Evolutionary conservation across 2,329 filamentous ascomycete genomes (phyloP).

Genomic region (Volutella citrinella): DNA sequence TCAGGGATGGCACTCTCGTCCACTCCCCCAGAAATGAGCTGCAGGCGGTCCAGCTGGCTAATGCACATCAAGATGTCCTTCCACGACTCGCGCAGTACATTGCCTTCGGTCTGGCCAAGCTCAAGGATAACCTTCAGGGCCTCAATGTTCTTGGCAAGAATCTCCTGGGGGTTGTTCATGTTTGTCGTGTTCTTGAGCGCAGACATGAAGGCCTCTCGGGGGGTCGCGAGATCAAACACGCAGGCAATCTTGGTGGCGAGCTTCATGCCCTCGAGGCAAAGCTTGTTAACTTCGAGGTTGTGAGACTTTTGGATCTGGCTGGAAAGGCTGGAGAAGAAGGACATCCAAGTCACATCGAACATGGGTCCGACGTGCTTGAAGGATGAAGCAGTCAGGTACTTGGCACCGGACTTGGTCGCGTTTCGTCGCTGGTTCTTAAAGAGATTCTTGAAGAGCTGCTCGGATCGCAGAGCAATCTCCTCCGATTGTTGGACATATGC

Average conservation of each 20-base stretch:
- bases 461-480: conserved; percentile 72
- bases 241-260: conserved; percentile 91
- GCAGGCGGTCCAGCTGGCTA: conserved; percentile 91
- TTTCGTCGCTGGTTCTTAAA: conserved; percentile 86
- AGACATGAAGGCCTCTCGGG: conserved; percentile 90
- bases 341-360: conserved; percentile 99
- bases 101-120: conserved; percentile 88
- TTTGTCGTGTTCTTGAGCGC: conserved; percentile 93
- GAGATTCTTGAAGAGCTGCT: conserved; percentile 89
- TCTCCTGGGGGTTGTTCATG: conserved; percentile 90
- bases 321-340: conserved; percentile 90
- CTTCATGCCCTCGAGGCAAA: conserved; percentile 95
- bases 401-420: conserved; percentile 62
- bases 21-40: conserved; percentile 90
- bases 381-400: conserved; percentile 90
- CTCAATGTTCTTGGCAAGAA: conserved; percentile 94
- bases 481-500: conserved; percentile 94
- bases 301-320: conserved; percentile 91
- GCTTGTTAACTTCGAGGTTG: conserved; percentile 84
- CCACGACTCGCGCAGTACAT: conserved; percentile 86
- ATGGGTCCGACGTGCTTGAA: conserved; percentile 95
- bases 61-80: conserved; percentile 93
- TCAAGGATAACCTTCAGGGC: conserved; percentile 89
- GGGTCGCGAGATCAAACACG: conserved; percentile 88
- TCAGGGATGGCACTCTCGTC: conserved; percentile 92